phyloP scores from a whole-genome alignment of 2,329 filamentous ascomycete species.

The Trichoderma sp. region DNA sequence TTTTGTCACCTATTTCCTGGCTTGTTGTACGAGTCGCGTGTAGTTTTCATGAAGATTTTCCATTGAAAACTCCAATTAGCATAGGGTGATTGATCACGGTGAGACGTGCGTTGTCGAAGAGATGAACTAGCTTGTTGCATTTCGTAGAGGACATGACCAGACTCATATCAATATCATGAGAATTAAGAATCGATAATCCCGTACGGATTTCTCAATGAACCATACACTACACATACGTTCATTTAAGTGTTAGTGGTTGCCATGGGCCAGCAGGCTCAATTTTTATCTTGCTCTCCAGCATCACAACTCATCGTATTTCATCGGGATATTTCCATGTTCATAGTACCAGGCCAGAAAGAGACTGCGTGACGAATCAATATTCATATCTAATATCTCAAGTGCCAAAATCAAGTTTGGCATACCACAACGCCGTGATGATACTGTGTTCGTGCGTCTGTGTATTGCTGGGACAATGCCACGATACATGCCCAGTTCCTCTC shows the following conservation, averaged over 20 bases:
- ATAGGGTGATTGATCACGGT: not conserved
- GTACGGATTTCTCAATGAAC: too few species aligned
- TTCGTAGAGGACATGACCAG: not conserved
- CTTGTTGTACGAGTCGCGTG: not conserved
- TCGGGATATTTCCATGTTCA: not conserved
- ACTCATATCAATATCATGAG: not conserved
- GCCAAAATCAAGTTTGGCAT: constrained; percentile 32
- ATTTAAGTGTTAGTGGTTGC: not conserved
- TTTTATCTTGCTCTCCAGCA: not conserved
- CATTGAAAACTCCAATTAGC: not conserved
- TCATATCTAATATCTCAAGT: constrained; percentile 35
- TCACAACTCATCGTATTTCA: constrained; percentile 19
- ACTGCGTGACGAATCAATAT: constrained; percentile 33
- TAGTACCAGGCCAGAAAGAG: constrained; percentile 1
- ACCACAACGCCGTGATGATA: constrained; percentile 41
- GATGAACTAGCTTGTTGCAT: not conserved
- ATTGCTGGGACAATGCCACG: constrained; percentile 28
- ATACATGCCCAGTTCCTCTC: constrained; percentile 31
- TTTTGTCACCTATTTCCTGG: not conserved
- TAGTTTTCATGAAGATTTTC: not conserved
- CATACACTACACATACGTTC: not conserved
- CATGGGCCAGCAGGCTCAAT: not conserved
- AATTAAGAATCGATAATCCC: not conserved
- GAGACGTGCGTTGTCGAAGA: not conserved
- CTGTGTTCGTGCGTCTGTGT: constrained; percentile 22